A percentile compares a stretch with the other conserved stretches of the same genome.
These are phyloP conservation scores for Nephelium lappaceum DNA, from an alignment of 345 rosid species.

Conservation along the genomic window DNA sequence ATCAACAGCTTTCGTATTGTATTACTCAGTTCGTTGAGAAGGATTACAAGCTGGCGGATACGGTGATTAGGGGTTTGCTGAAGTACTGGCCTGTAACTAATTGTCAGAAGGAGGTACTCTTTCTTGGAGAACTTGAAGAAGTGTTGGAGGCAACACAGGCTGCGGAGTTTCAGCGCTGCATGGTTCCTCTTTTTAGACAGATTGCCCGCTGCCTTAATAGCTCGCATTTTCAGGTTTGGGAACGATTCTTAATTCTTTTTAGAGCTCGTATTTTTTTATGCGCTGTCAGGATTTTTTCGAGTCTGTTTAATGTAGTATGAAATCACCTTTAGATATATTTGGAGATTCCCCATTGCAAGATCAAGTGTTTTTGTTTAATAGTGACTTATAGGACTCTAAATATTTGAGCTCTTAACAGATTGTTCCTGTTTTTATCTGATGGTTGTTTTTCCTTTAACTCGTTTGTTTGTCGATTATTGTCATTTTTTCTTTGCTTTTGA, in stretches of 20 bases:
- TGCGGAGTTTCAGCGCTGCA: constrained; percentile 80
- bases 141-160: constrained; percentile 87
- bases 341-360: background rate
- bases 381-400: background rate
- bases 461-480: background rate
- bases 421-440: background rate
- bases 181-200: constrained; percentile 87
- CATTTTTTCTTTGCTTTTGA: background rate
- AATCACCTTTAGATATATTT: background rate
- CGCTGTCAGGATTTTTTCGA: background rate
- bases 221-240: constrained; percentile 83
- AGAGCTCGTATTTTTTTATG: constrained; percentile 4
- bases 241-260: constrained; percentile 11
- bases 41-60: constrained; percentile 87
- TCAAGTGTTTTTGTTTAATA: background rate
- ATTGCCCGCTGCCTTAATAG: constrained; percentile 82
- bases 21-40: constrained; percentile 88
- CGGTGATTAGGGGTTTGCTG: constrained; percentile 77
- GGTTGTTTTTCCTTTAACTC: background rate
- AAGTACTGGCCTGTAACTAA: constrained; percentile 90
- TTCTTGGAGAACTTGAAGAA: constrained; percentile 92
- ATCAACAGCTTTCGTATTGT: constrained; percentile 87
- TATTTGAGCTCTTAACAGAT: background rate
- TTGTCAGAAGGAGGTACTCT: constrained; percentile 88
- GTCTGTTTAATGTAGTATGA: background rate